Base-by-base conservation (phyloP, 129 eudicot genomes). In the Solidago caesia region DNA sequence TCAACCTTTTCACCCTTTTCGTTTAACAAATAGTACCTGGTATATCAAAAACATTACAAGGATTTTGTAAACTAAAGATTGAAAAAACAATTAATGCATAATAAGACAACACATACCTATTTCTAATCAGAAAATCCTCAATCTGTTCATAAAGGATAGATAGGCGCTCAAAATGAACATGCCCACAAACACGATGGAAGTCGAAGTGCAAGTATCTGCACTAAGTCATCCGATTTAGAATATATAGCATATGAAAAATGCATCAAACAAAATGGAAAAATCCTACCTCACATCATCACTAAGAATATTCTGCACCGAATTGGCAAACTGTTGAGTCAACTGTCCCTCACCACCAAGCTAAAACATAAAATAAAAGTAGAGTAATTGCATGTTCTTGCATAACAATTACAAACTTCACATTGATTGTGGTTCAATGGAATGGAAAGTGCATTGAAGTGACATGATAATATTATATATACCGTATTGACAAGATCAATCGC, bases 141-240 rank as follows among this genome's bases (percentile, higher is more conserved):
- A 94, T 82, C 81, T 87, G 93, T 9, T 91, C 88, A 76, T 90
- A 94, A 46, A 94, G 97, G 66, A 90, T 82, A 48, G 96, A 90
- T 63, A 94, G 91, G 47, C 99, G 91, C 81, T 86, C 91, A 77
- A 94, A 88, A 68, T 91, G 92, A 16, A 83, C 64, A 66, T 94
- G 96, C 47, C 99, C 99, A 68, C 99, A 94, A 51, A 90, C 85
- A 21, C 68, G 83, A 79, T 94, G 99, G 71, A 94, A 94, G 82
- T 94, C 99, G 44, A 94, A 94, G 87, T 94, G 99, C 83, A 87
- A 48, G 73, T 94, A 94, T 79, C 99, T 94, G 77, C 72, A 71
- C 45, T 70, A 81, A 70, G 8, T 66, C 44, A 14, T 26, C 51
- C 68, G 16, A 70, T 61, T 77, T 68, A 77, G 67, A 65, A 64